Base-by-base conservation (phyloP, 306 rosid genomes). In the Aeschynomene evenia region DNA sequence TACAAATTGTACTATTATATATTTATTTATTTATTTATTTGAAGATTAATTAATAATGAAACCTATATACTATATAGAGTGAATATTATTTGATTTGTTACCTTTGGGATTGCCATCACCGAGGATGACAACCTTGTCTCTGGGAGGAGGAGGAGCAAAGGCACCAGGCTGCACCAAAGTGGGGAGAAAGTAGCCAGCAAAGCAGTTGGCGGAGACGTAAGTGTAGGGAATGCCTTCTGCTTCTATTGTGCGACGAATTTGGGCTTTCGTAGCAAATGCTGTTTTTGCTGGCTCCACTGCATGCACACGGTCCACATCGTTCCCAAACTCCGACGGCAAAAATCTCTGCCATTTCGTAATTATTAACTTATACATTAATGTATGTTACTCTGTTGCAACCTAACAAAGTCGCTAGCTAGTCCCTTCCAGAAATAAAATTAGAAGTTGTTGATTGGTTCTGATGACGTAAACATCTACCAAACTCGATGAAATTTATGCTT, bases 261-360 rank as follows among this genome's bases (percentile, higher is more conserved):
- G 73, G 26, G 19, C 84, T 71, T 91, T 91, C 9, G 26, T 2
- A 0, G n/a, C 91, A 54, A 91, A 78, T 8, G 82, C 85, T 4
- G 96, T 84, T 76, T 85, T 94, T 19, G 99, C 99, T 19, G 99
- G 99, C 78, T 94, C 97, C 14, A 94, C 95, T 0, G 92, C 91
- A n/a, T 94, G 76, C 10, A 68, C 74, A 1, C 90, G 90, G 63
- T 94, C 99, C 58, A 91, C 96, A 22, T 91, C 99, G 66, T 74
- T 73, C 21, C 96, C 99, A 21, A 91, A 91, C 63, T 94, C 99
- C 0, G 99, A 88, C 6, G 99, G 99, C 12, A 88, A 88, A 67
- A 94, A 94, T 64, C 97, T 91, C 99, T 94, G 74, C 7, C n/a
- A n/a, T n/a, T n/a, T n/a, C n/a, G n/a, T n/a, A n/a, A n/a, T n/a